These are phyloP conservation scores for Deinandra increscens DNA, from an alignment of 129 eudicot genomes.

Conservation along the genomic window DNA sequence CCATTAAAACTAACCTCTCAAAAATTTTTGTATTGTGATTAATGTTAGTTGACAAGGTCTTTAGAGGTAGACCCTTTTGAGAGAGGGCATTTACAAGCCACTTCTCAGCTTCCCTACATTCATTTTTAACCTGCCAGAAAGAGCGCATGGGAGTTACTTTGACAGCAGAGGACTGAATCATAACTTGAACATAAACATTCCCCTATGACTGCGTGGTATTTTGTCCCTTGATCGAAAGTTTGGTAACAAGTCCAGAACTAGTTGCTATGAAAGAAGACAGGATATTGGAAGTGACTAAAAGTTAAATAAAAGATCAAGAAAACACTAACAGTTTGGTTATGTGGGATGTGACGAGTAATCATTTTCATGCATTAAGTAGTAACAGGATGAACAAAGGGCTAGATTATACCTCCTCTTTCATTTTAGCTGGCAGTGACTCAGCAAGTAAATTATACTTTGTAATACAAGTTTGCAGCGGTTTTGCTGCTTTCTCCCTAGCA, in stretches of 20 bases:
- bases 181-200: neutral
- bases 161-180: neutral
- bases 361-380: neutral
- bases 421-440: too few species aligned
- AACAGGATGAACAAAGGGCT: neutral
- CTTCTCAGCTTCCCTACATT: neutral
- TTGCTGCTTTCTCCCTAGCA: too few species aligned
- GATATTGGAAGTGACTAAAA: neutral
- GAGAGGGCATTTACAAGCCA: neutral
- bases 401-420: slow-evolving; percentile 22
- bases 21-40: too few species aligned
- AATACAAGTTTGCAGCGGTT: too few species aligned
- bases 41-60: neutral
- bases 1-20: neutral
- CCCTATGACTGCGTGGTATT: neutral
- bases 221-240: neutral
- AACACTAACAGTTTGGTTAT: neutral
- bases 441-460: too few species aligned
- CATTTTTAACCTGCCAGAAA: neutral
- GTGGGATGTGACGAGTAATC: neutral
- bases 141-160: neutral
- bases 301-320: neutral
- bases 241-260: neutral
- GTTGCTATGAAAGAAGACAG: neutral
- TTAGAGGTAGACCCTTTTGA: neutral